These are phyloP conservation scores for Puya raimondii DNA, from an alignment of 176 grass and related monocot species.

Conservation along the genomic window DNA sequence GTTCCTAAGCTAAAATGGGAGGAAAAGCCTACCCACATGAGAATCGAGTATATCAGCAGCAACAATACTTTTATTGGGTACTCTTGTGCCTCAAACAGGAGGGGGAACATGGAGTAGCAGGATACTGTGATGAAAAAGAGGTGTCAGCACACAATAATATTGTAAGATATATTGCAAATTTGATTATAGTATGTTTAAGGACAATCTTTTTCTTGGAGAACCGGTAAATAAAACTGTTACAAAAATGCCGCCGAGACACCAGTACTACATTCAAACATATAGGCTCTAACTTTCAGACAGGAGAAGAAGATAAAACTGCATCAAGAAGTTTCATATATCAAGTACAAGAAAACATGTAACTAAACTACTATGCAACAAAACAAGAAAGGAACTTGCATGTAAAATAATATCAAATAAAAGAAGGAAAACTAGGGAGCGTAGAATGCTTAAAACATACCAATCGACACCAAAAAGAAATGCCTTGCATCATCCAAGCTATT, in stretches of 20 bases:
- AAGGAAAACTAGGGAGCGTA: neutral
- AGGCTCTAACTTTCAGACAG: no score
- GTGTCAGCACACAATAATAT: neutral
- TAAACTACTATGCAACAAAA: neutral
- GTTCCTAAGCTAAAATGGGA: conserved; percentile 34
- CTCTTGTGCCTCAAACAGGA: conserved; percentile 77
- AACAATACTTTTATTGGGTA: conserved; percentile 68
- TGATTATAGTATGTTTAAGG: neutral
- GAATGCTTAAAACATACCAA: conserved; percentile 42
- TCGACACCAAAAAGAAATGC: conserved; percentile 80
- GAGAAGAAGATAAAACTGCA: no score
- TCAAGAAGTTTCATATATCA: neutral
- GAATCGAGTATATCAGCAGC: conserved; percentile 35
- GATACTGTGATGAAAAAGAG: conserved; percentile 53
- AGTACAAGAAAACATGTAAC: neutral
- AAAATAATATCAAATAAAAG: neutral
- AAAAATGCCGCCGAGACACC: no score
- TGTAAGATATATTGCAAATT: neutral
- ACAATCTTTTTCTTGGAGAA: neutral
- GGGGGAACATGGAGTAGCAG: conserved; percentile 74
- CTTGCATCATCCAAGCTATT: conserved; percentile 55
- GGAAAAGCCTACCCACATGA: conserved; percentile 73
- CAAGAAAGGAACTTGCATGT: neutral
- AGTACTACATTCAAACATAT: no score
- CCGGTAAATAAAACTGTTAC: no score